These are phyloP conservation scores for Saccharomyces hybrid DNA, from an alignment of 1,139 yeast genomes.

Conservation along the genomic window DNA sequence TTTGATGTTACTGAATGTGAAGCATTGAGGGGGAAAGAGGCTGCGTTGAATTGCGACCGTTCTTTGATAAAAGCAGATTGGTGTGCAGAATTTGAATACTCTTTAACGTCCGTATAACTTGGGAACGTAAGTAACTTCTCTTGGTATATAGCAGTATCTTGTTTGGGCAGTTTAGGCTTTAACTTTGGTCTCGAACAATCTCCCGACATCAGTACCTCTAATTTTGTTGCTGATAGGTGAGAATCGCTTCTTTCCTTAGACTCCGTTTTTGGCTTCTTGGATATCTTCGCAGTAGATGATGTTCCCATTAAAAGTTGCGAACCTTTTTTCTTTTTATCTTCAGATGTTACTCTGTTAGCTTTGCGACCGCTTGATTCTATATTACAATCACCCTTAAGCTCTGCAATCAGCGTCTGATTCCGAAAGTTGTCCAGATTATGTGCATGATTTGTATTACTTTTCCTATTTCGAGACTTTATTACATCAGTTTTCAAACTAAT, in stretches of 20 bases:
- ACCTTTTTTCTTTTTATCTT: not conserved
- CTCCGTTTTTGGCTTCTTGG: not conserved
- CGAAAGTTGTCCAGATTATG: not conserved
- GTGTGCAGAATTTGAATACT: not conserved
- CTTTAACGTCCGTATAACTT: not conserved
- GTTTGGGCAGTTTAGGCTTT: conserved; percentile 5
- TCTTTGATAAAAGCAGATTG: not conserved
- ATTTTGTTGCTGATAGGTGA: not conserved
- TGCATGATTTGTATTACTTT: conserved; percentile 10
- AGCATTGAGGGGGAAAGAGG: not conserved
- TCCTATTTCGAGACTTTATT: conserved; percentile 81
- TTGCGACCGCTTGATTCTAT: not conserved
- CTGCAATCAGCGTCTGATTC: not conserved
- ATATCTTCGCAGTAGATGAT: not conserved
- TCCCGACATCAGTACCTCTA: conserved; percentile 5
- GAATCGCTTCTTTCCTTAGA: not conserved
- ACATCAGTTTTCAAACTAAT: conserved; percentile 86
- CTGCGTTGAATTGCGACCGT: not conserved
- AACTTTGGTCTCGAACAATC: conserved; percentile 7
- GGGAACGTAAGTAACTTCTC: not conserved
- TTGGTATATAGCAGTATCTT: not conserved
- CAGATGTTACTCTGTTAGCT: not conserved
- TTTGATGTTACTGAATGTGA: not conserved
- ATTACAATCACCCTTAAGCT: not conserved
- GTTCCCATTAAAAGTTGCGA: not conserved